These are phyloP conservation scores for Coleophoma crateriformis DNA, from an alignment of 2,329 filamentous ascomycete genomes.

Conservation along the genomic window DNA sequence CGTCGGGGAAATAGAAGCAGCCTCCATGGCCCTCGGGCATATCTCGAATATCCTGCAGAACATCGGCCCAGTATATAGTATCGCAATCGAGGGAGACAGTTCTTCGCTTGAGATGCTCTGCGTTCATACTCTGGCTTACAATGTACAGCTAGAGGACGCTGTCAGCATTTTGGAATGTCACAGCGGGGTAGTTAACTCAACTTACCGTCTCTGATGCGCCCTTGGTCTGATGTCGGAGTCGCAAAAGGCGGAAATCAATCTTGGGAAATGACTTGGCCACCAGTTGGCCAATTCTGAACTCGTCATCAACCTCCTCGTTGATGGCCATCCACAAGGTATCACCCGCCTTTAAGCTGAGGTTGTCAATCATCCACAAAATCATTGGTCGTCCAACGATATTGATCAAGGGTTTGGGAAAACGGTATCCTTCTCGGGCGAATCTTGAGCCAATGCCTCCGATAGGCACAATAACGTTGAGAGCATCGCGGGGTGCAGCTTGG, in stretches of 20 bases:
- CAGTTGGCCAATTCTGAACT: slow-evolving; percentile 23
- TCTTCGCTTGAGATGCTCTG: slow-evolving; percentile 19
- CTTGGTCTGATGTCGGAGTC: slow-evolving; percentile 23
- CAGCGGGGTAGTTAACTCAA: neutral
- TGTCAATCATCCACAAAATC: slow-evolving; percentile 26
- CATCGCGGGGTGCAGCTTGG: slow-evolving; percentile 3
- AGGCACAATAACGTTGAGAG: slow-evolving; percentile 27
- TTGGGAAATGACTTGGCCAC: slow-evolving; percentile 20
- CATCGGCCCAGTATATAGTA: slow-evolving; percentile 28
- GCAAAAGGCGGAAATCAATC: slow-evolving; percentile 18
- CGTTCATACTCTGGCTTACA: slow-evolving; percentile 25
- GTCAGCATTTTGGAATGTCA: neutral
- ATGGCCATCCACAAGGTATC: slow-evolving; percentile 26
- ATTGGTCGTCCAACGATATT: slow-evolving; percentile 27
- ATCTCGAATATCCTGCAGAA: slow-evolving; percentile 20
- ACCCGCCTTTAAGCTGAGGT: slow-evolving; percentile 16
- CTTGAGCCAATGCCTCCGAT: slow-evolving; percentile 27
- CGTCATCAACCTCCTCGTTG: slow-evolving; percentile 24
- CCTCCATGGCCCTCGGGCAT: slow-evolving; percentile 21
- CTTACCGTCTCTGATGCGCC: slow-evolving; percentile 24
- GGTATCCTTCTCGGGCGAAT: slow-evolving; percentile 25
- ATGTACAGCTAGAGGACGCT: slow-evolving; percentile 18
- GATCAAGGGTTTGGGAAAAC: slow-evolving; percentile 26
- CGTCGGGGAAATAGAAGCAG: slow-evolving; percentile 23
- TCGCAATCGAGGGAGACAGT: slow-evolving; percentile 28